Conservation (phyloP, 805 yeast species). For the Saturnispora diversa region DNA sequence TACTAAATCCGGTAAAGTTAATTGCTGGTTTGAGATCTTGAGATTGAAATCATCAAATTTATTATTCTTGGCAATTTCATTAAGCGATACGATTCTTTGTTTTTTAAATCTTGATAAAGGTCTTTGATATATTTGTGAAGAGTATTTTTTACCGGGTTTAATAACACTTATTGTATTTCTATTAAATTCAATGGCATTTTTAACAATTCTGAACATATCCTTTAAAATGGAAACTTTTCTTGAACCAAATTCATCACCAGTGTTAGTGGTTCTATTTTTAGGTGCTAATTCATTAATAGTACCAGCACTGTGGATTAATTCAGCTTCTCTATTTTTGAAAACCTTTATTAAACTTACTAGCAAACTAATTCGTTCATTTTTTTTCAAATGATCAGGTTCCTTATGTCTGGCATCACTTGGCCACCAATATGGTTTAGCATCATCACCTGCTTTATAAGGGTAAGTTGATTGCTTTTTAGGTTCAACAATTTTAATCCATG, state of each 20-base stretch:
- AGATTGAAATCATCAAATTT: background rate
- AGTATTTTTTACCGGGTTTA: conserved; percentile 28
- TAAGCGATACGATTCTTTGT: no score
- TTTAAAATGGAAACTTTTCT: conserved; percentile 19
- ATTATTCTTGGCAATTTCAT: background rate
- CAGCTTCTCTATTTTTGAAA: conserved; percentile 19
- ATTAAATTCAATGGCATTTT: conserved; percentile 7
- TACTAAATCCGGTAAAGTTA: no score
- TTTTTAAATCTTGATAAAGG: background rate
- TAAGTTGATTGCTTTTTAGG: conserved; percentile 56
- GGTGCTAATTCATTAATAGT: conserved; percentile 20
- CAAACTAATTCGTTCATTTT: conserved; percentile 45
- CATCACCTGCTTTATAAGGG: conserved; percentile 52
- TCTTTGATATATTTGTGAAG: conserved; percentile 20
- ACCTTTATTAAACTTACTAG: conserved; percentile 35
- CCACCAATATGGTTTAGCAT: conserved; percentile 64
- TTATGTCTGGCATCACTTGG: conserved; percentile 48
- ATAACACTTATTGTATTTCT: conserved; percentile 17
- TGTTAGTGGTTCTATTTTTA: conserved; percentile 13
- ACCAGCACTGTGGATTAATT: conserved; percentile 21
- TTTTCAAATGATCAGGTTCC: conserved; percentile 69
- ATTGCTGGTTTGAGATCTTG: no score
- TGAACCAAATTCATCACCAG: conserved; percentile 18
- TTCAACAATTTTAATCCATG: conserved; percentile 59
- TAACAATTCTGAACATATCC: conserved; percentile 24